Evolutionary conservation across 768 basidiomycete species (phyloP), one percentile per base, ranked within the genome.

Genomic region (Scleroderma citrinum): DNA sequence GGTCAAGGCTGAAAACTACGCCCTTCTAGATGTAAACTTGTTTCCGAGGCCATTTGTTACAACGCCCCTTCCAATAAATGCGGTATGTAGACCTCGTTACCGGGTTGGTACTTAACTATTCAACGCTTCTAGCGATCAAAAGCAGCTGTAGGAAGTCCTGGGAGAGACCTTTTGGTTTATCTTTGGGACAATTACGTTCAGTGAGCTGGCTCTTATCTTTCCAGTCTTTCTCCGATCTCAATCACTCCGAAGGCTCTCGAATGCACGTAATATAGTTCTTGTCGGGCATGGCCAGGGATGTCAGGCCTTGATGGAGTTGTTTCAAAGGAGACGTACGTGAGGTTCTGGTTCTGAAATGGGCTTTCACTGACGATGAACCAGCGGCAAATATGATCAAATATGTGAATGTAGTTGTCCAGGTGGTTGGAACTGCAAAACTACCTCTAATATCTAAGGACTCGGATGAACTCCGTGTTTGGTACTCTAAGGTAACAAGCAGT

Each of bases 171-270:
- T 20, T 63, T 95, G 50, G 74, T 76, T 3, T 95, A 97, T 63
- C 66, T 98, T 11, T 99, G 96, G 96, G 95, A 98, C 65, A 95
- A 97, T 59, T 94, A 93, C 60, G 74, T 98, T 53, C 82, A 87
- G 94, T 96, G 57, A 51, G 87, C 64, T 13, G 34, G n/a, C 34
- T 16, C n/a, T 41, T 19, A 19, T 43, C 7, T 17, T 34, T 14
- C 37, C 35, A 36, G 53, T 0, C 17, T 24, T 32, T 17, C 12
- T 12, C 23, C 44, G 41, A 20, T 49, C 46, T 44, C 24, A 32
- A 16, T 45, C 42, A 49, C 19, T 24, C 32, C 39, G 6, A 56
- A 93, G 91, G 51, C 72, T 95, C 55, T 85, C 85, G 6, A 75
- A 75, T 19, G 87, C 87, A 7, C 73, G 80, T 26, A 74, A 81